Percentiles rank a stretch among this genome's conserved stretches.
Evolutionary conservation across 2,329 filamentous ascomycete species (phyloP).

Genomic region (Neopestalotiopsis sp.): DNA sequence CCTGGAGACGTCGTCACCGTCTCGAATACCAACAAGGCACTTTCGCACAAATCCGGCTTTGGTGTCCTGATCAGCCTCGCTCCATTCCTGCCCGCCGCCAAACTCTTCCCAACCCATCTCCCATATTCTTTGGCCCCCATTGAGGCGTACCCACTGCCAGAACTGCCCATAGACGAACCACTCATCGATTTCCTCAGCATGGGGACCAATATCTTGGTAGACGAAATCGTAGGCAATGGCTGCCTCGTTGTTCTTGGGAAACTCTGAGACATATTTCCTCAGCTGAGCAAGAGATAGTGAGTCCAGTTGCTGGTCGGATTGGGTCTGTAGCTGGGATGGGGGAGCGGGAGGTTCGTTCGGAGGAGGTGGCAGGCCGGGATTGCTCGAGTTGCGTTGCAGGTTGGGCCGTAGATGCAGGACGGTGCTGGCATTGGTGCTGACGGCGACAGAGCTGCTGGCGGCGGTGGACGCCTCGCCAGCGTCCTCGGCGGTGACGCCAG

Average conservation of each 20-base stretch:
- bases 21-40: slow-evolving; percentile 52
- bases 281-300: slow-evolving; percentile 79
- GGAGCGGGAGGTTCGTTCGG: slow-evolving; percentile 34
- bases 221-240: slow-evolving; percentile 84
- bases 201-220: slow-evolving; percentile 74
- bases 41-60: slow-evolving; percentile 62
- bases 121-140: slow-evolving; percentile 78
- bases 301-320: slow-evolving; percentile 55
- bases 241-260: slow-evolving; percentile 70
- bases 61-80: slow-evolving; percentile 63
- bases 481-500: slow-evolving; percentile 35
- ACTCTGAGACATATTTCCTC: slow-evolving; percentile 74
- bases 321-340: slow-evolving; percentile 16
- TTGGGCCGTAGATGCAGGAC: slow-evolving; percentile 30
- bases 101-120: slow-evolving; percentile 74
- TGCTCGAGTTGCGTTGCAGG: slow-evolving; percentile 36
- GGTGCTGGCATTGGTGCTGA: slow-evolving; percentile 20
- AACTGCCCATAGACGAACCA: slow-evolving; percentile 90
- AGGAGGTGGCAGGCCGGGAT: slow-evolving; percentile 29
- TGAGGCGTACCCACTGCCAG: slow-evolving; percentile 81
- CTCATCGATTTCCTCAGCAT: slow-evolving; percentile 91
- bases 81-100: slow-evolving; percentile 61
- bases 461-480: slow-evolving; percentile 27
- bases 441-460: slow-evolving; percentile 25
- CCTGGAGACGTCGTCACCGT: slow-evolving; percentile 53